Base-by-base conservation (phyloP, 352 stramenopile species). In the Phytophthora agathidicida region DNA sequence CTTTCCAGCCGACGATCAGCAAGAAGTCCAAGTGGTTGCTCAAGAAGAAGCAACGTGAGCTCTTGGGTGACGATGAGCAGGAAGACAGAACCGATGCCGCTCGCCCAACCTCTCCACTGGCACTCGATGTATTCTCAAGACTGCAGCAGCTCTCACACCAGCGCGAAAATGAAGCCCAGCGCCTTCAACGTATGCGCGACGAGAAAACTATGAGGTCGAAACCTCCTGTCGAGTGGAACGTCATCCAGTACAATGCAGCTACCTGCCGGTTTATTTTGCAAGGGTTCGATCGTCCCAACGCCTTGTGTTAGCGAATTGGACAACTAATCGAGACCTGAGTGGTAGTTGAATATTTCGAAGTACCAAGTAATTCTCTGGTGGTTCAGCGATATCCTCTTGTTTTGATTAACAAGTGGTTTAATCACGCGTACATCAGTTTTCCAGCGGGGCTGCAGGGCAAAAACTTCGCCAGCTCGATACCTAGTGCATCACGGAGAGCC, bases 371-470 rank as follows among this genome's bases (percentile, higher is more conserved):
- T n/a, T n/a, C n/a, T n/a, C n/a, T n/a, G n/a, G n/a, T n/a, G n/a
- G n/a, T n/a, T n/a, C n/a, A n/a, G n/a, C n/a, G n/a, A n/a, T n/a
- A n/a, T n/a, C n/a, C n/a, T n/a, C n/a, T n/a, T n/a, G n/a, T n/a
- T n/a, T n/a, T n/a, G n/a, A n/a, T n/a, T n/a, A n/a, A 31, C 3
- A 20, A 10, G 14, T 16, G 1, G 19, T 28, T 60, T 5, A 19
- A 33, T 85, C 69, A 93, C 9, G 65, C 63, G 64, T 94, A 96
- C 59, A 94, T 83, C 28, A 94, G 71, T 62, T 96, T 96, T 16
- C 87, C 87, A 17, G 87, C 87, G 17, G 87, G 79, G 23, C 85
- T 96, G 52, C 87, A 96, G 2, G 79, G 79, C 42, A 96, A 62
- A 37, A 75, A 91, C 14, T 75, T 68, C 1, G 82, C 78, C 16